Evolutionary conservation across 2,329 filamentous ascomycete species (phyloP).

Genomic region (Pyrenophora teres): DNA sequence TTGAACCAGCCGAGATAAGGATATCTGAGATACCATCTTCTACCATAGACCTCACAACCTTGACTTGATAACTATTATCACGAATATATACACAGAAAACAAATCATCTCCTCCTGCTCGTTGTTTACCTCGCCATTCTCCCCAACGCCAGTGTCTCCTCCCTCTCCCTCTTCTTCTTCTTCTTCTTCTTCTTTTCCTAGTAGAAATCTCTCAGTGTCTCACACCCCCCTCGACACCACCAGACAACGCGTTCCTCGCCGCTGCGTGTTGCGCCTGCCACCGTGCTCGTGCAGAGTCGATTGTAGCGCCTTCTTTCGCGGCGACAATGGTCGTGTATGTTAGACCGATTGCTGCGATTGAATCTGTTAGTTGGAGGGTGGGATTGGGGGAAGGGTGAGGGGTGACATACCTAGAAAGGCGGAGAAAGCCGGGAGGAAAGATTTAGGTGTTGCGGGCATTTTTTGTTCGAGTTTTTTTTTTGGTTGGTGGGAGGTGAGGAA

Average conservation of each 20-base stretch:
- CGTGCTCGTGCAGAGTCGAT: conserved; percentile 41
- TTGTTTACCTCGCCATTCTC: no score
- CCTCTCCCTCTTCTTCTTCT: no score
- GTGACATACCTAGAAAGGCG: conserved; percentile 37
- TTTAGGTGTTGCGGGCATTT: conserved; percentile 39
- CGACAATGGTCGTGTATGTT: conserved; percentile 42
- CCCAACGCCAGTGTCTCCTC: no score
- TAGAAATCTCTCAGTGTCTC: background rate
- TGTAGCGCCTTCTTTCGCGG: conserved; percentile 39
- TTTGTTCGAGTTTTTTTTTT: background rate
- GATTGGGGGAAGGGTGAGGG: background rate
- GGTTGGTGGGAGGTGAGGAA: background rate
- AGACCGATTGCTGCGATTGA: conserved; percentile 27
- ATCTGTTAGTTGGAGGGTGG: conserved; percentile 9
- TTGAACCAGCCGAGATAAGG: no score
- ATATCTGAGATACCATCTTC: no score
- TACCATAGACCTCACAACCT: no score
- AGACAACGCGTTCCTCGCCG: conserved; percentile 20
- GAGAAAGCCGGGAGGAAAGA: conserved; percentile 41
- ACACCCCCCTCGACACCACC: conserved; percentile 11
- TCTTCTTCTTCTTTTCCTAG: no score
- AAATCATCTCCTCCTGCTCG: no score
- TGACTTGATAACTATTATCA: no score
- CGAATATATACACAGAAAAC: no score
- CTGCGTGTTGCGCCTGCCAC: conserved; percentile 41